phyloP scores from a whole-genome alignment of 2,329 filamentous ascomycete species.

The Dothistroma septosporum region DNA sequence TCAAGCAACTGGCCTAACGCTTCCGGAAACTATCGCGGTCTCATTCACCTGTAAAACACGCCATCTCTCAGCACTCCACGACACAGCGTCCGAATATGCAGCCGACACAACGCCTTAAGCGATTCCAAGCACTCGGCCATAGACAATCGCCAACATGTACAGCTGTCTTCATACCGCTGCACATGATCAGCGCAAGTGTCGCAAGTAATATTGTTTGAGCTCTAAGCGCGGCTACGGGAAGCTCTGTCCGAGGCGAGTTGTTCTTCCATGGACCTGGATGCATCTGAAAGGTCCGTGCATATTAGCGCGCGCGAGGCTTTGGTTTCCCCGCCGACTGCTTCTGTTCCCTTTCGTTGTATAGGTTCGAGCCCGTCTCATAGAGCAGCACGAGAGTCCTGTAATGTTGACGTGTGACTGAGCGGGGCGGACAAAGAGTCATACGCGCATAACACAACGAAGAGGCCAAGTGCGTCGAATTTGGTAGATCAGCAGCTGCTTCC shows the following conservation, averaged over 20 bases:
- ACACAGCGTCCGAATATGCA: not conserved
- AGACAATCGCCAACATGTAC: not conserved
- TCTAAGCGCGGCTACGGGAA: not conserved
- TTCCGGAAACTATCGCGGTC: not conserved
- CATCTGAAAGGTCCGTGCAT: no score
- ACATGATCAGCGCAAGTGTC: not conserved
- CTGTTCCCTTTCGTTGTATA: no score
- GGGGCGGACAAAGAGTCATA: no score
- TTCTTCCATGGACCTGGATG: no score
- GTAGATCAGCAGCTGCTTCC: no score
- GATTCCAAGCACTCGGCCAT: not conserved
- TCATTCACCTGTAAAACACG: not conserved
- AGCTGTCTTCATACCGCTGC: not conserved
- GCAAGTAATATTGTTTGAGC: not conserved
- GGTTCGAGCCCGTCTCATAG: no score
- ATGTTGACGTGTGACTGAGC: no score
- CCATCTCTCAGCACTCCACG: not conserved
- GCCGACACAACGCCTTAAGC: not conserved
- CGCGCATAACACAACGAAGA: no score
- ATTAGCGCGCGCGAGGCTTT: no score
- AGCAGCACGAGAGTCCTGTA: no score
- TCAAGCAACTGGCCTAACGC: not conserved
- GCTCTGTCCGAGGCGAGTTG: not conserved
- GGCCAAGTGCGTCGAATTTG: no score
- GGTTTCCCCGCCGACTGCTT: no score